phyloP scores from a whole-genome alignment of 495 filamentous ascomycete species.

The Trichodelitschia bisporula region DNA sequence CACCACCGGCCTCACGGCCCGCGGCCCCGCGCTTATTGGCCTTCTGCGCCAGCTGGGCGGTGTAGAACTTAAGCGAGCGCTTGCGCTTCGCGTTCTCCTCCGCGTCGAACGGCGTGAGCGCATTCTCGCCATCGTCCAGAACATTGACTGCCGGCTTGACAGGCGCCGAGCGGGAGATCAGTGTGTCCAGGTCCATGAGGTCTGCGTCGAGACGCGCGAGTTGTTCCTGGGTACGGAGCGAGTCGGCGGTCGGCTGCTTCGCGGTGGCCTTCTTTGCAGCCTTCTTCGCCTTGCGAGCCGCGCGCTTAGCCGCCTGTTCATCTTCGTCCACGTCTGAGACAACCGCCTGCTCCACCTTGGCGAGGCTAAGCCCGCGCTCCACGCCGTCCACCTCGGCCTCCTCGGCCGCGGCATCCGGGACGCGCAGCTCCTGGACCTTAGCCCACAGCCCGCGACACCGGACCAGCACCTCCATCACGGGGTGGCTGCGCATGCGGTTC shows the following conservation, averaged over 20 bases:
- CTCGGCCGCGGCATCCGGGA: conserved; percentile 5
- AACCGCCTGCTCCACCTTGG: conserved; percentile 12
- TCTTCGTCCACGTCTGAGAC: not conserved
- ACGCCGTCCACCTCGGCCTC: not conserved
- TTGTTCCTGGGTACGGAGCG: conserved; percentile 29
- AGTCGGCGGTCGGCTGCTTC: conserved; percentile 26
- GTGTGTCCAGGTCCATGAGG: conserved; percentile 32
- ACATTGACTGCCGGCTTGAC: conserved; percentile 9
- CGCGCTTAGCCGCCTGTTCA: not conserved
- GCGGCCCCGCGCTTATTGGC: conserved; percentile 62
- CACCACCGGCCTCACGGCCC: conserved; percentile 66
- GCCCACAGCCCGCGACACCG: conserved; percentile 62
- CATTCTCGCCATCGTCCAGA: conserved; percentile 29
- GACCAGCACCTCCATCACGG: conserved; percentile 65
- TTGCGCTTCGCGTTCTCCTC: conserved; percentile 67
- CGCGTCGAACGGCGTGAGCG: conserved; percentile 34
- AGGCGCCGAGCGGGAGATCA: conserved; percentile 10
- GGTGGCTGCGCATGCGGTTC: conserved; percentile 56
- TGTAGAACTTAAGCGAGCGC: conserved; percentile 86
- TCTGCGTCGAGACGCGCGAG: conserved; percentile 36
- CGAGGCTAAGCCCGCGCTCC: conserved; percentile 15
- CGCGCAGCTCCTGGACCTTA: conserved; percentile 36
- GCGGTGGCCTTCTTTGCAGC: conserved; percentile 25
- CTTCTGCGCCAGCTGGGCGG: conserved; percentile 84
- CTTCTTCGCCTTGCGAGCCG: conserved; percentile 21